Base-by-base conservation (phyloP, 2,329 filamentous ascomycete genomes). In the Fusarium citri region DNA sequence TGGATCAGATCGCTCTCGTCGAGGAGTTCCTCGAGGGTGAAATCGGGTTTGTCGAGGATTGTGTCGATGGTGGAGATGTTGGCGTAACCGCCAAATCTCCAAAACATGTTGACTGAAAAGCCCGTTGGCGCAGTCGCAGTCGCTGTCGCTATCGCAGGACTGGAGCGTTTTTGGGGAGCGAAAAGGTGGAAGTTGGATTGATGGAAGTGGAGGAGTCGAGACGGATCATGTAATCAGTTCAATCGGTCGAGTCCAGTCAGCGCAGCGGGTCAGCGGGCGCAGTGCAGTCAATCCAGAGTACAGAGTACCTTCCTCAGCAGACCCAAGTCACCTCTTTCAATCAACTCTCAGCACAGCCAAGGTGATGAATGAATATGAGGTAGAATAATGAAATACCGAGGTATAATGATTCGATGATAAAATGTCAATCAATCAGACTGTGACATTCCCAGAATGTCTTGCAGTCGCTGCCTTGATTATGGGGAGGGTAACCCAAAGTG, bases 41-140 rank as follows among this genome's bases (percentile, higher is more conserved):
- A 94, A 82, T 97, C 93, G 75, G 97, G 90, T 82, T 97, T 97
- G 80, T 99, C 96, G 80, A 99, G 94, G 78, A 99, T 93, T 74
- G 91, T 94, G 83, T 98, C 96, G 82, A 99, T 94, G 78, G 94
- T 92, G 77, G 95, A 98, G 83, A 97, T 92, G 87, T 94, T 97
- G 86, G 94, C 93, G 87, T 98, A 98, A 79, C 94, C 94, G 87
- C 96, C 95, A 87, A 98, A 99, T 84, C 95, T 92, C 96, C 96
- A 99, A 84, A 99, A 99, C 96, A 99, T 99, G 85, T 82, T 95
- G 90, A 78, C 79, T 76, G 76, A 34, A 59, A 71, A 66, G 75
- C 74, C 53, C 42, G n/a, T n/a, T 22, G 53, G 76, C 76, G 72
- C 76, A 77, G 74, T 79, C 74, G 76, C 74, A 74, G 64, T 63